Conservation (phyloP, 208 protist genomes). For the Polymyxa betae region DNA sequence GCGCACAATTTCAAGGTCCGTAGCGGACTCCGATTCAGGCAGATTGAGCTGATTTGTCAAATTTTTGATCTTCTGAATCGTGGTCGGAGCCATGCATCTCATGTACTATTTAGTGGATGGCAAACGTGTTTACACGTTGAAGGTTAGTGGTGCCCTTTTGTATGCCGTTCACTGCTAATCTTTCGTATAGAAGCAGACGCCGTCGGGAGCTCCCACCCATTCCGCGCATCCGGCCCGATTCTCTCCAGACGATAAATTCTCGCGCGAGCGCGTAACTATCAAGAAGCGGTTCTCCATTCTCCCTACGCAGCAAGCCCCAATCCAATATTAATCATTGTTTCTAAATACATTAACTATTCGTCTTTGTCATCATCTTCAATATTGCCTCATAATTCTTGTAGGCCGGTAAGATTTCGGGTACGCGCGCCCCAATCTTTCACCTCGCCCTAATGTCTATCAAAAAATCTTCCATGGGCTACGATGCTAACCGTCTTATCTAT, state of each 20-base stretch:
- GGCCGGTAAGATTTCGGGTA: constrained; percentile 19
- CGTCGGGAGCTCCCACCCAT: constrained; percentile 63
- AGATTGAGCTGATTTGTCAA: too few species aligned
- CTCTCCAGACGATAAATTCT: constrained; percentile 84
- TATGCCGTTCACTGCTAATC: background rate
- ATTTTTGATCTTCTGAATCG: too few species aligned
- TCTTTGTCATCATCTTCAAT: too few species aligned
- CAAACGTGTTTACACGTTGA: constrained; percentile 79
- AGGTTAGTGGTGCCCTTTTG: constrained; percentile 60
- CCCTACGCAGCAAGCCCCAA: constrained; percentile 73
- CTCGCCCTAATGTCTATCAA: background rate
- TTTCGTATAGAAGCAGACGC: constrained; percentile 53
- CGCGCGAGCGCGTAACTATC: constrained; percentile 77
- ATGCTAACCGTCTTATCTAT: background rate
- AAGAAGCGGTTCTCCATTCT: constrained; percentile 83
- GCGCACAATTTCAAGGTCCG: too few species aligned
- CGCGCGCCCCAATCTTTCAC: background rate
- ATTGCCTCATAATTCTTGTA: too few species aligned
- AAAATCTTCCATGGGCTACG: background rate
- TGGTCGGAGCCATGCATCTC: constrained; percentile 79
- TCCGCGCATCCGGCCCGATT: constrained; percentile 79
- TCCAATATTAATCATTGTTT: constrained; percentile 50
- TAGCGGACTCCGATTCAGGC: too few species aligned
- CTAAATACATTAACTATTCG: too few species aligned
- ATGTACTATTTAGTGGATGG: constrained; percentile 78